Evolutionary conservation across 139 green algal genomes (phyloP).

Genomic region (Coelastrella sp.): DNA sequence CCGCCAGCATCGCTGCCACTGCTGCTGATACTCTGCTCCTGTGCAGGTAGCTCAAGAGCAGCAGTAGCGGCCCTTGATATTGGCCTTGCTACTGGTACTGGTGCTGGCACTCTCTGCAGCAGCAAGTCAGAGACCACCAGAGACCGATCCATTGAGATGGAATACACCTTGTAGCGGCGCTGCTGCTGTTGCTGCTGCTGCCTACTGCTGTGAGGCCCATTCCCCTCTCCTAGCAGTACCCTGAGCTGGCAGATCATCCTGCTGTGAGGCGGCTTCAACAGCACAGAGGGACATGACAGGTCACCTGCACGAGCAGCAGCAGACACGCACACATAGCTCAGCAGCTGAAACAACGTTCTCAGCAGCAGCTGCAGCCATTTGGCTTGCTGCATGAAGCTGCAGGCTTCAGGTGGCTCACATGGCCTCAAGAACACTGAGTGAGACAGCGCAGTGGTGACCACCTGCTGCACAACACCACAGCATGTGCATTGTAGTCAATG

Average conservation of each 20-base stretch:
- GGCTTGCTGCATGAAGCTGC: too few relatives aligned
- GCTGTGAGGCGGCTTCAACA: neutral
- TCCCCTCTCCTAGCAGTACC: neutral
- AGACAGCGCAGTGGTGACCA: too few relatives aligned
- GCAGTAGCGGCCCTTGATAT: neutral
- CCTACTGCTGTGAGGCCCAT: neutral
- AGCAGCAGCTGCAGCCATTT: neutral
- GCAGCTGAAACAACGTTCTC: neutral
- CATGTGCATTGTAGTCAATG: too few relatives aligned
- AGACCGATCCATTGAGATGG: constrained; percentile 26
- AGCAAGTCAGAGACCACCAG: constrained; percentile 4
- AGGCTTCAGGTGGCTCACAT: too few relatives aligned
- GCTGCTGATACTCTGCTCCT: neutral
- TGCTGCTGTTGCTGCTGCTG: neutral
- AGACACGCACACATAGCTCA: neutral
- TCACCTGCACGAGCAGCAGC: neutral
- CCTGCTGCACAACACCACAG: too few relatives aligned
- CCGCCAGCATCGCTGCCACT: neutral
- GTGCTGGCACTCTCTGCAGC: neutral
- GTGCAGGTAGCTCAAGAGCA: neutral
- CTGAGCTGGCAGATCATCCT: constrained; percentile 19
- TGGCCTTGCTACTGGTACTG: neutral
- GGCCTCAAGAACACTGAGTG: too few relatives aligned
- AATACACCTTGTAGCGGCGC: constrained; percentile 11
- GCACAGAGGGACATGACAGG: neutral